Base-by-base conservation (phyloP, 2,329 filamentous ascomycete genomes). In the Arthrobotrys sinensis region DNA sequence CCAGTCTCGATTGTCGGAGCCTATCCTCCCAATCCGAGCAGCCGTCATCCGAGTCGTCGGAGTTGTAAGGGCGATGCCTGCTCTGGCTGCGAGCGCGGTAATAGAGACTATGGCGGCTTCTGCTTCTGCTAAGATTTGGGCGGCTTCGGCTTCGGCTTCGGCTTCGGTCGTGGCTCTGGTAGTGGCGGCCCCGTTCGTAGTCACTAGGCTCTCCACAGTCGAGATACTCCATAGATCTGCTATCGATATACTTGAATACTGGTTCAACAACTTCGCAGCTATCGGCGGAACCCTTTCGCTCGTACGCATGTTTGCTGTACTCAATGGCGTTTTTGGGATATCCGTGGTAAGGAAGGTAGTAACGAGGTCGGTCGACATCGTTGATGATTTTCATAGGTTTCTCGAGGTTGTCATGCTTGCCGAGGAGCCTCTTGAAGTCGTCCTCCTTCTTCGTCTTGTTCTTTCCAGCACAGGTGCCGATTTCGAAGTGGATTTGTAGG, bases 381-480 rank as follows among this genome's bases (percentile, higher is more conserved):
- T 77, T 70, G 60, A 77, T 60, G 7, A 77, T 62, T 12, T 63
- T 62, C 73, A 77, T 71, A 8, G 73, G 73, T 40, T 71, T 77
- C 50, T 77, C 73, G 14, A 77, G 73, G 34, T 77, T 77, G 34
- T 77, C 66, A 10, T 63, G 60, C 14, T 71, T 71, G 14, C 36
- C 28, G 38, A 77, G 38, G 38, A 77, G 60, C 11, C 45, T 38
- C 24, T 67, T 77, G 36, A 43, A 77, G 34, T 77, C 73, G 3
- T 76, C 72, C 36, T 72, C 67, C 38, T 79, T 72, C 28, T 55
- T 65, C 4, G 19, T 7, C 55, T 60, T 57, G 11, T 43, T 67
- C 19, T 77, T 77, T n/a, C 73, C 73, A 12, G 62, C 76, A 32
- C 76, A 79, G 3, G 76, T 79, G 36, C 76, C 76, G 46, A 73